A percentile compares a stretch with the other conserved stretches of the same genome.
Conservation (phyloP, 331 rosid genomes). For the Quercus tomentella region DNA sequence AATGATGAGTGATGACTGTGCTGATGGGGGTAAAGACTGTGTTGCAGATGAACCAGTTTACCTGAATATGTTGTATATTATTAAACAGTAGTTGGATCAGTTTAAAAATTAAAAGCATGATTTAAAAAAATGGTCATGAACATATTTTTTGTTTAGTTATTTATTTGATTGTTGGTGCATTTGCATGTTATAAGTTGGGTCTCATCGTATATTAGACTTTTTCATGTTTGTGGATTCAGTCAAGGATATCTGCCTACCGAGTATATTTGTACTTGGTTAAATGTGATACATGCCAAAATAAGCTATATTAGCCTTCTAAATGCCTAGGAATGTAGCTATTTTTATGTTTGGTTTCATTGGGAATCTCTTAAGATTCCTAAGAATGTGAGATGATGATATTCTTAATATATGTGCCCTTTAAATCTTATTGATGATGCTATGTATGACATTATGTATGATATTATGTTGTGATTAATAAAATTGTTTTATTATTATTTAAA, state of each 20-base stretch:
- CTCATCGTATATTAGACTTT: neutral
- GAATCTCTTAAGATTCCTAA: too few relatives aligned
- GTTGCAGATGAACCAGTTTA: neutral
- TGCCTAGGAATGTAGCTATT: too few relatives aligned
- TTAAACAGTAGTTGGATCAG: neutral
- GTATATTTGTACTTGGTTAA: neutral
- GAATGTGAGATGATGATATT: too few relatives aligned
- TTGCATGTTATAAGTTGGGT: neutral
- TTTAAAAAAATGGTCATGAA: neutral
- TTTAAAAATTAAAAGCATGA: neutral
- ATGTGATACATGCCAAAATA: neutral
- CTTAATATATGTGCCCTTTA: too few relatives aligned
- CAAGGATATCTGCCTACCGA: neutral
- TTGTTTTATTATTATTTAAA: too few relatives aligned
- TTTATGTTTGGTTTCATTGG: too few relatives aligned
- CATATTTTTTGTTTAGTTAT: neutral
- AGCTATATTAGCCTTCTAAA: neutral
- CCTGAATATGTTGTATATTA: neutral
- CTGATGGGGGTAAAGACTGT: neutral
- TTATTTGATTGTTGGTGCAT: neutral
- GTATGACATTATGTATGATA: too few relatives aligned
- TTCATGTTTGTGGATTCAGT: neutral
- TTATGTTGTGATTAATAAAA: too few relatives aligned
- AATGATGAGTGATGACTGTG: neutral
- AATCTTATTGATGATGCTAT: too few relatives aligned